A percentile compares a stretch with the other conserved stretches of the same genome.
phyloP scores from a whole-genome alignment of 305 asterid genomes.

The Rubia peregrina region DNA sequence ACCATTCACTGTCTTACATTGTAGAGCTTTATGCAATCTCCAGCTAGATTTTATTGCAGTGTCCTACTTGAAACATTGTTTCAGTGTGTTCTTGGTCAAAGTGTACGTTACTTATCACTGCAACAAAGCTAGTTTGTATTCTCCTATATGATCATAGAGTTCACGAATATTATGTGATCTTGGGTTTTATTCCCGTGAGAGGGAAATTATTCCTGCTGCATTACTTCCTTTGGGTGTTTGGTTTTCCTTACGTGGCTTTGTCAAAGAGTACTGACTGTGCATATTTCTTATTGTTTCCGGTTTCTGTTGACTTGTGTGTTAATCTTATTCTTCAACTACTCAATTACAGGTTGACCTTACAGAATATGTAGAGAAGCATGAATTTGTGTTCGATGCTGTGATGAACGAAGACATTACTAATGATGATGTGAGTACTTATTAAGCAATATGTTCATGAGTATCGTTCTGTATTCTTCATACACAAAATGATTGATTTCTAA shows the following conservation, averaged over 20 bases:
- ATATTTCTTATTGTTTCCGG: background rate
- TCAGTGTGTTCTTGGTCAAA: background rate
- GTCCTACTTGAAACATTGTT: background rate
- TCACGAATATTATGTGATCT: background rate
- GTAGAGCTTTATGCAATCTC: background rate
- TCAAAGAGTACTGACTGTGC: background rate
- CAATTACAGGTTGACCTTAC: constrained; percentile 32
- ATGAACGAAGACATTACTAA: constrained; percentile 27
- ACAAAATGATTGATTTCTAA: background rate
- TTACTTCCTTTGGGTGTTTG: background rate
- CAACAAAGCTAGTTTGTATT: background rate
- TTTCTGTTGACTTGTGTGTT: background rate
- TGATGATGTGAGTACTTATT: constrained; percentile 25
- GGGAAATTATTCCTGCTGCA: background rate
- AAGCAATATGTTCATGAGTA: background rate
- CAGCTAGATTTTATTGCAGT: background rate
- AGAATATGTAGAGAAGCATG: constrained; percentile 35
- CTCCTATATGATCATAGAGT: background rate
- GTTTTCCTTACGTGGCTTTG: background rate
- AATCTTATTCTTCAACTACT: background rate
- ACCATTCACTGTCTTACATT: background rate
- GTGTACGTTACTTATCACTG: background rate
- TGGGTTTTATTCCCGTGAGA: background rate
- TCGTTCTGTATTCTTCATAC: background rate
- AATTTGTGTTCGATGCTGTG: constrained; percentile 34